Conservation (phyloP, 306 rosid species). For the Myrica gale region DNA sequence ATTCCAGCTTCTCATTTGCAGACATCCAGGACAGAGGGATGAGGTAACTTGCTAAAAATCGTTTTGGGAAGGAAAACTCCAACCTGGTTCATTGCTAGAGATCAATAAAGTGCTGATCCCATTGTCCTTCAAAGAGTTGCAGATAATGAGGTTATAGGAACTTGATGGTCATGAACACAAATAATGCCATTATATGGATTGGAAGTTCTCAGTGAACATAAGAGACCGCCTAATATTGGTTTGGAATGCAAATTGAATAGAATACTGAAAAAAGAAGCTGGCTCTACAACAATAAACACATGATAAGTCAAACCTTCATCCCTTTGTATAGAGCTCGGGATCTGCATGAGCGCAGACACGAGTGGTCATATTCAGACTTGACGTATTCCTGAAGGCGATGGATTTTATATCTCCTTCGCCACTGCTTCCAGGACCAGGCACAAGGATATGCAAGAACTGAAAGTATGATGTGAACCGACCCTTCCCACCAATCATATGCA, state of each 20-base stretch:
- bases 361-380: constrained; percentile 92
- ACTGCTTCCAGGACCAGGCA: constrained; percentile 99
- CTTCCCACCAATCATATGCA: constrained; percentile 99
- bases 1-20: neutral
- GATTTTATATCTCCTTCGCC: constrained; percentile 82
- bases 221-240: neutral
- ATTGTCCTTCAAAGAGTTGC: neutral
- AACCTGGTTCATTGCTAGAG: neutral
- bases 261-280: neutral
- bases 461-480: constrained; percentile 94
- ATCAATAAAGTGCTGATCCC: neutral
- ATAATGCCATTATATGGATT: neutral
- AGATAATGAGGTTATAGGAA: neutral
- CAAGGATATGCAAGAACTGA: constrained; percentile 93
- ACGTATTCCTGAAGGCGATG: constrained; percentile 94
- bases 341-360: constrained; percentile 93
- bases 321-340: constrained; percentile 98
- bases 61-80: neutral
- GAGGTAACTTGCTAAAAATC: constrained; percentile 3
- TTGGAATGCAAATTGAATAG: neutral
- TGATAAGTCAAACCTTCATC: constrained; percentile 77
- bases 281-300: constrained; percentile 28
- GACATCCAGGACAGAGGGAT: neutral
- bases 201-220: neutral
- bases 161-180: neutral